phyloP scores from a whole-genome alignment of 2,329 filamentous ascomycete genomes.

The Cercospora canescens region DNA sequence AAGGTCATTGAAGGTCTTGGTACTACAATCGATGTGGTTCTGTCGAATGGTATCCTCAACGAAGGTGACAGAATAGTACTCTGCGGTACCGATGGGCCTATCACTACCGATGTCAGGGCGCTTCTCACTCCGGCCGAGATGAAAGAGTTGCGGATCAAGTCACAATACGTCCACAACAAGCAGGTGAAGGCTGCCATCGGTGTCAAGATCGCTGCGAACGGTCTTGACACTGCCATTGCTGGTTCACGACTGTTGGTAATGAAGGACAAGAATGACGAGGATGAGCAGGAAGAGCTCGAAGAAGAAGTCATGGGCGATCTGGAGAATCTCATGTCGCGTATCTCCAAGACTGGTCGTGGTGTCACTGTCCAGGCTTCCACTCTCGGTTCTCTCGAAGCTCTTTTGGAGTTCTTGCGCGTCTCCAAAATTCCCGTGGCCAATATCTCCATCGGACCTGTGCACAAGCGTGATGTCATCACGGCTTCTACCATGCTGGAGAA shows the following conservation, averaged over 20 bases:
- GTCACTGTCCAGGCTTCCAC: conserved; percentile 97
- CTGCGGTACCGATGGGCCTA: conserved; percentile 95
- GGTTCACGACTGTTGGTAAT: conserved; percentile 93
- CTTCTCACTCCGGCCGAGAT: conserved; percentile 89
- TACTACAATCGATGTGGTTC: conserved; percentile 95
- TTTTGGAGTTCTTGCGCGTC: conserved; percentile 92
- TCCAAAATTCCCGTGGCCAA: conserved; percentile 98
- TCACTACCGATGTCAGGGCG: conserved; percentile 92
- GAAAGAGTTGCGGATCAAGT: conserved; percentile 93
- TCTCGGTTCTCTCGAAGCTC: conserved; percentile 90
- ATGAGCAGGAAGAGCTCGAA: conserved; percentile 73
- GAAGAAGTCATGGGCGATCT: conserved; percentile 97
- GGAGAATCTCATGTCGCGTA: conserved; percentile 83
- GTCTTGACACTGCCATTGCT: conserved; percentile 92
- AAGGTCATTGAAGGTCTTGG: conserved; percentile 99
- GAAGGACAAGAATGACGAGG: conserved; percentile 89
- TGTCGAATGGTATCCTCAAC: conserved; percentile 91
- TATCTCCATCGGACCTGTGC: conserved; percentile 95
- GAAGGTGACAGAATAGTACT: conserved; percentile 94
- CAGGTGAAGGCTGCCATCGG: conserved; percentile 97
- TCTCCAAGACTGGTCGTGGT: conserved; percentile 89
- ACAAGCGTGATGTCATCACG: conserved; percentile 96
- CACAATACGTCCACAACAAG: conserved; percentile 97
- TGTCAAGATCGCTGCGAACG: conserved; percentile 98
- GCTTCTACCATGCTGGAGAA: conserved; percentile 95